Base-by-base conservation (phyloP, 1,284 basidiomycete species). In the Ustilago trichophora region DNA sequence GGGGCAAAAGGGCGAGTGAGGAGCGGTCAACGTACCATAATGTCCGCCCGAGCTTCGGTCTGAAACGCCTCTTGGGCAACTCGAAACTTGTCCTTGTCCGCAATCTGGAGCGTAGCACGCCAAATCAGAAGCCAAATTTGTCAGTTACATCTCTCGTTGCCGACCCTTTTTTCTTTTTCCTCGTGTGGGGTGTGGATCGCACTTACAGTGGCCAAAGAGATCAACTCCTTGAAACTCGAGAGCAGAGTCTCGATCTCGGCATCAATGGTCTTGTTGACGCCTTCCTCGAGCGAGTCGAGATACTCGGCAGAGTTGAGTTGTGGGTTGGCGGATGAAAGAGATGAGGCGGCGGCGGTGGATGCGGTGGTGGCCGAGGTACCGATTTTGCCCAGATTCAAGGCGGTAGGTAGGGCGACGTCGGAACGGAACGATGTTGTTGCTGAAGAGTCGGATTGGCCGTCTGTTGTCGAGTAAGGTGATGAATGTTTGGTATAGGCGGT, bases 241-340 rank as follows among this genome's bases (percentile, higher is more conserved):
- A 93, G 89, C 15, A 96, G 85, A 2, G 87, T 87, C 55, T 91
- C 89, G 12, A 96, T 86, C 75, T 97, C 92, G 19, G 85, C 83
- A 77, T 98, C 94, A n/a, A 98, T 88, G 67, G 89, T 89, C 77
- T 90, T 89, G 83, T 97, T 96, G 88, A 93, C 94, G 73, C 91
- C 88, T 73, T 95, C 91, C 78, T 93, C 90, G 51, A 93, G 87
- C 7, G 84, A 82, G 68, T 93, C 89, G 12, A 95, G 86, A 76
- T 91, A 91, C 72, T 89, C 87, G 31, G 87, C 26, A 3, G 68
- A 67, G 6, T 27, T 41, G 31, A 50, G 36, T n/a, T n/a, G 48
- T 15, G 48, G 19, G 25, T 38, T 33, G 38, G 45, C 19, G 35
- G 49, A 18, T 6, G 35, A 12, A 18, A 21, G 32, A 24, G 56